A percentile compares a stretch with the other conserved stretches of the same genome.
phyloP scores from a whole-genome alignment of 192 early-diverging fungal genomes.

The Coemansia sp. region DNA sequence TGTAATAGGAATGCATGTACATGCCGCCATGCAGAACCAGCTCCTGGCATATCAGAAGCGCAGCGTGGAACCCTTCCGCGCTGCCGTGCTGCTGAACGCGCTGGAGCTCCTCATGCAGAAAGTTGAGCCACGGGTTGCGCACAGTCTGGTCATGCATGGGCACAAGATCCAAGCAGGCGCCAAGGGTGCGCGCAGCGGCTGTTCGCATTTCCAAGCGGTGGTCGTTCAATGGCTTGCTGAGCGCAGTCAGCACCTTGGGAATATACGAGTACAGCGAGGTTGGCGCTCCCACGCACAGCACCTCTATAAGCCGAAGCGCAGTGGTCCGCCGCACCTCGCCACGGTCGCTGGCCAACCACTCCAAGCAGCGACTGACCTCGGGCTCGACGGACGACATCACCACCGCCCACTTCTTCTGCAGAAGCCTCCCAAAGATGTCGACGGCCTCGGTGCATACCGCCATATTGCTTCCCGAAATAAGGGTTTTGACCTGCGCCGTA shows the following conservation, averaged over 20 bases:
- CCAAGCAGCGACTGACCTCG: conserved; percentile 38
- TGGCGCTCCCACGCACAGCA: conserved; percentile 45
- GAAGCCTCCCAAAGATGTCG: conserved; percentile 20
- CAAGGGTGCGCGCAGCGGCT: conserved; percentile 83
- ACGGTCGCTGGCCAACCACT: conserved; percentile 41
- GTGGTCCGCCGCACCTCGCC: conserved; percentile 38
- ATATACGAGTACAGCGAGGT: conserved; percentile 83
- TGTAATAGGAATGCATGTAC: conserved; percentile 84
- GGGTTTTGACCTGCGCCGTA: conserved; percentile 16
- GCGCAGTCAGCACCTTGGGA: conserved; percentile 76
- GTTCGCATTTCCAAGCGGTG: conserved; percentile 78
- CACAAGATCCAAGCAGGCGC: conserved; percentile 81
- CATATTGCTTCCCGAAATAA: conserved; percentile 22
- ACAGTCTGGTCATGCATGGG: conserved; percentile 72
- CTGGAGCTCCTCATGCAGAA: conserved; percentile 82
- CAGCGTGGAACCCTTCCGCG: conserved; percentile 83
- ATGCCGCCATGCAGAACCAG: conserved; percentile 78
- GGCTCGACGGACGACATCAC: conserved; percentile 23
- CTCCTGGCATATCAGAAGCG: conserved; percentile 78
- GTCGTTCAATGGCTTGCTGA: conserved; percentile 87
- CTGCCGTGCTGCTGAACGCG: conserved; percentile 69
- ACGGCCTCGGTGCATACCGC: conserved; percentile 28
- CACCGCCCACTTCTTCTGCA: conserved; percentile 32
- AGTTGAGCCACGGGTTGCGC: conserved; percentile 71
- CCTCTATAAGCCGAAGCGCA: conserved; percentile 36